Base-by-base conservation (phyloP, 1,139 yeast genomes). In the Spencermartinsiella ligniputridi region DNA sequence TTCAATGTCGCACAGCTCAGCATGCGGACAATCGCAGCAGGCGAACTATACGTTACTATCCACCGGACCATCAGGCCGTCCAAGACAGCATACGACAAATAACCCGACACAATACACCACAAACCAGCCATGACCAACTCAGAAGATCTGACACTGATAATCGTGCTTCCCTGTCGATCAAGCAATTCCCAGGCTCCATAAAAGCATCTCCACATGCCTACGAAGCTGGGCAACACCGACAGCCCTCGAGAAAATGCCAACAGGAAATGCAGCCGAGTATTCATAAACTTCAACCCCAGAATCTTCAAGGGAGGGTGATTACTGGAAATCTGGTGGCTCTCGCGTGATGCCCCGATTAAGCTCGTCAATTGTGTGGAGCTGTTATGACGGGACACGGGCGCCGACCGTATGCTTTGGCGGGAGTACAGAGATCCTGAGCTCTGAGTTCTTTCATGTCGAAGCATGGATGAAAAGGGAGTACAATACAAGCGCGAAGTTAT, bases 41-140 rank as follows among this genome's bases (percentile, higher is more conserved):
- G 74, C 0, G 90, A 82, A 51, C 88, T 84, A 62, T 90, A 90
- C 16, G 86, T 87, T 34, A 90, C 94, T 33, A 90, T 86, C 74
- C 97, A 92, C 38, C 98, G 72, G 18, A 88, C 84, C 83, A 90
- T 87, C 33, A 92, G 70, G 0, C 96, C 95, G 60, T 90, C 97
- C 34, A 90, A 70, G 3, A 88, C 89, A 1, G 90, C 79, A 63
- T 82, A 89, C 11, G 95, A 81, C 47, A 92, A 70, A 59, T 88
- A 88, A 2, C 89, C 89, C 1, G 95, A 79, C 4, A 92, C 97
- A 5, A 85, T 62, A 61, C 97, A 65, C 74, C 72, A 67, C 3
- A 67, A 47, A 1, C 65, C 66, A 19, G 68, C 66, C 57, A 66
- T 59, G 46, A 68, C 58, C 37, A 66, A 59, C 47, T 69, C 68